Base-by-base conservation (phyloP, 345 rosid genomes). In the Bruguiera sexangula region DNA sequence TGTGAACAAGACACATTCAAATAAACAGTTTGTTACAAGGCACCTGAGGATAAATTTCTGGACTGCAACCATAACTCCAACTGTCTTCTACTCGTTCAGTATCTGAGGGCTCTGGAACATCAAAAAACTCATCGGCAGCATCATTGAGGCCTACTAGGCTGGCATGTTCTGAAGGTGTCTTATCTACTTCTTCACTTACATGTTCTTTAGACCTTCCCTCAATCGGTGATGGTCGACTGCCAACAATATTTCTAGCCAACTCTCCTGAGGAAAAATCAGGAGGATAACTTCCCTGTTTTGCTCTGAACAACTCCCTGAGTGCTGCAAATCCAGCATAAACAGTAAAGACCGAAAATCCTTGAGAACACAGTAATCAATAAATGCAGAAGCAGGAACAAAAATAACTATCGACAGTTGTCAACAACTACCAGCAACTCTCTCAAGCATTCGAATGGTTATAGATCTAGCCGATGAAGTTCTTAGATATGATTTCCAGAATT, bases 71-170 rank as follows among this genome's bases (percentile, higher is more conserved):
- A 72, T 84, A 82, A 73, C 87, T 66, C 96, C 97, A 91, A 34
- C 76, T 77, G 62, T 79, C 85, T 58, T 87, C 96, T 55, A 80
- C 70, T 64, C 73, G 82, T 71, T 89, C 93, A 73, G 70, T 66
- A 62, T 89, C 88, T 26, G 85, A 81, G 10, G 98, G 89, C 75
- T 93, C 98, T 21, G 86, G 96, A 71, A 93, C 94, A 69, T 93
- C 98, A 78, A 89, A 93, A 73, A 93, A 93, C 79, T 93, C 98
- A 81, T 93, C 98, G 34, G 84, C 81, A 52, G 87, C 89, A 78
- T 92, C 96, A 68, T 84, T 88, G 68, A 93, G 81, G 78, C 88
- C 88, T 9, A 80, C 87, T 56, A 93, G 89, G 82, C 96, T 89
- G 52, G 94, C 88, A 75, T 82, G 90, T 70, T 89, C 96, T 51